Evolutionary conservation across 2,329 filamentous ascomycete genomes (phyloP).

Genomic region (Thielaviopsis populi): DNA sequence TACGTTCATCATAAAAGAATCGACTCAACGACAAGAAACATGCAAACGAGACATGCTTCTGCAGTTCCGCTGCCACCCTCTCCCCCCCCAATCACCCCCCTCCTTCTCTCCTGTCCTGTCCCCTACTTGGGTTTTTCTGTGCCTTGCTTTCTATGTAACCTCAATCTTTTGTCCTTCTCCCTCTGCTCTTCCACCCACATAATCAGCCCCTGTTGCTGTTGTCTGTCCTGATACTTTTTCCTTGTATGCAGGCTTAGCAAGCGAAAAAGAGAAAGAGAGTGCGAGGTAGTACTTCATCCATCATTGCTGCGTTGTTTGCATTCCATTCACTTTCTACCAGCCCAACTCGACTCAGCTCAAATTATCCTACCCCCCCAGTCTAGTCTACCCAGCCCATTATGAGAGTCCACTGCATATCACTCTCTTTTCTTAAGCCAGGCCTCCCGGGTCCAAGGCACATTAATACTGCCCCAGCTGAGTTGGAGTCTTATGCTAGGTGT

Average conservation of each 20-base stretch:
- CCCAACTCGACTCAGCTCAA: background rate
- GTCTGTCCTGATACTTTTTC: background rate
- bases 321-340: background rate
- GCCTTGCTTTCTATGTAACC: conserved; percentile 2
- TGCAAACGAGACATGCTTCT: background rate
- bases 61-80: background rate
- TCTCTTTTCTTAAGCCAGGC: background rate
- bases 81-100: background rate
- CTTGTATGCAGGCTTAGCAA: background rate
- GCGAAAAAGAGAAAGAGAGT: no score
- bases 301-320: background rate
- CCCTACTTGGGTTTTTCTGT: background rate
- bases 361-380: background rate
- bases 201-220: background rate
- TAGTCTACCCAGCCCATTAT: background rate
- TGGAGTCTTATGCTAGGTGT: background rate
- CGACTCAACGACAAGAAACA: background rate
- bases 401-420: background rate
- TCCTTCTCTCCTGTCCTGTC: background rate
- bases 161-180: background rate
- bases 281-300: conserved; percentile 1
- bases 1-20: background rate
- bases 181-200: background rate
- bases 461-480: background rate
- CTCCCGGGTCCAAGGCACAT: background rate